Percentiles rank a stretch among this genome's conserved stretches.
Evolutionary conservation across 192 early-diverging fungal genomes (phyloP).

Genomic region (Rhizophagus sp.): DNA sequence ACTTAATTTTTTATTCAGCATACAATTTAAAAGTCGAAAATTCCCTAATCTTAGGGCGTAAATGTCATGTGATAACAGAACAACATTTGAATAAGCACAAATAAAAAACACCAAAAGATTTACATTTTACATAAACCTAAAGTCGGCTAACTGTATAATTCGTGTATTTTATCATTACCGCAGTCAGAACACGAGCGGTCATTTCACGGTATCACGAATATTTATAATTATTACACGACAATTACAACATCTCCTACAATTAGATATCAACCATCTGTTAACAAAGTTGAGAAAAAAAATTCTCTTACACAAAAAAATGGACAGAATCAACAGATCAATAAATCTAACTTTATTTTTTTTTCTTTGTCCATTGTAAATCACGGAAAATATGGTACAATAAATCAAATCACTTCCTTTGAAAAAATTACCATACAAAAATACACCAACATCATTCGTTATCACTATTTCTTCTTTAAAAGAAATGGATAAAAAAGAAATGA

Average conservation of each 20-base stretch:
- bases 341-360: neutral
- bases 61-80: neutral
- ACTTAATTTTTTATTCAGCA: neutral
- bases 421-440: neutral
- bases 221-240: neutral
- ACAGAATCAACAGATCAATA: neutral
- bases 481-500: too few species aligned
- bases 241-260: neutral
- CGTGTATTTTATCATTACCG: too few species aligned
- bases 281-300: neutral
- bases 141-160: neutral
- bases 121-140: neutral
- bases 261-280: too few species aligned
- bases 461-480: neutral
- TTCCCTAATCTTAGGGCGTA: neutral
- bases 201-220: neutral
- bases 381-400: neutral
- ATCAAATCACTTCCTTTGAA: neutral
- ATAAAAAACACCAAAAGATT: neutral
- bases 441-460: neutral
- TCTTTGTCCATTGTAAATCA: neutral
- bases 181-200: neutral
- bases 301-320: neutral
- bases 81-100: neutral
- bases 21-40: neutral